Evolutionary conservation across 2,329 filamentous ascomycete genomes (phyloP), one percentile per base, ranked within the genome.

Genomic region (Penicillium digitatum): DNA sequence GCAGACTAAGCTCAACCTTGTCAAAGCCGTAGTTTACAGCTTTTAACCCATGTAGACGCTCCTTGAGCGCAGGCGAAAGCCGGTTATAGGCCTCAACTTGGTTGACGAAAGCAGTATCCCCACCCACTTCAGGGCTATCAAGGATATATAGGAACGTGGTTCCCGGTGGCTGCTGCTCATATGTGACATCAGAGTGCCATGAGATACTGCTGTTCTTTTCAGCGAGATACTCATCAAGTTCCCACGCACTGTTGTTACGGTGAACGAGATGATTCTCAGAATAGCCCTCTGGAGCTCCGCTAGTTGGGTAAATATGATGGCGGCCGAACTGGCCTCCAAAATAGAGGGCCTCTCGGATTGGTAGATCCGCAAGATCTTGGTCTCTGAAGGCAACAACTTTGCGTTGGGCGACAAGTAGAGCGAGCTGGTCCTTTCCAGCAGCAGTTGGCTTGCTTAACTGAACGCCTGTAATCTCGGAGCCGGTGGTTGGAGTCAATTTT

Each of bases 131-230:
- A 1, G 90, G 90, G 46, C 82, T 85, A 69, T 95, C 90, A 27
- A 96, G 81, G 51, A 91, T 80, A 68, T 94, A 95, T 32, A 95
- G 74, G 72, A 95, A 94, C 0, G 91, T 95, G 0, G 90, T 95
- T n/a, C 90, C 89, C 0, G 90, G 90, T 2, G 90, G 90, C 73
- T 96, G 90, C 60, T 82, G 75, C 77, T 95, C 91, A 69, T 94
- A 95, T 0, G 87, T 88, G 0, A 95, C 86, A 64, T 95, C 90
- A 0, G 86, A 88, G 74, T 95, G 90, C 90, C 90, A 95, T 3
- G 88, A 87, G 0, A 93, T 85, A 3, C 85, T 88, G 72, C 85
- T 91, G 3, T 88, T 90, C 18, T 88, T 81, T 35, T 82, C 82
- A 43, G 79, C 74, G 63, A 89, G 85, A 70, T 86, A 87, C 44